A percentile compares a stretch with the other conserved stretches of the same genome.
phyloP scores from a whole-genome alignment of 1,284 basidiomycete species.

The Nidula niveotomentosa region DNA sequence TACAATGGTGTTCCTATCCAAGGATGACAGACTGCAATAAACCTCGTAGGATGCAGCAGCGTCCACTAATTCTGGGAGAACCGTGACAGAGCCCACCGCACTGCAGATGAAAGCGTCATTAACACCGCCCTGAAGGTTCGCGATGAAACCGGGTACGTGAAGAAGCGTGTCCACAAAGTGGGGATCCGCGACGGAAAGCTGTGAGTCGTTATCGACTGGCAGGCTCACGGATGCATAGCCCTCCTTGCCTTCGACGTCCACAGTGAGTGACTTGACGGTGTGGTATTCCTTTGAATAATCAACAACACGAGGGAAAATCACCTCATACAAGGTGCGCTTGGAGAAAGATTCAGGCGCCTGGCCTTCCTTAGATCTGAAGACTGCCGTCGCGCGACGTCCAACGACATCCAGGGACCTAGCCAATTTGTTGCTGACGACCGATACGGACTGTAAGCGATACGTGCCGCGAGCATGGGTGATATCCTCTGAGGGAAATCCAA shows the following conservation, averaged over 20 bases:
- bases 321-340: conserved; percentile 58
- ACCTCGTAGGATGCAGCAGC: conserved; percentile 43
- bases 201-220: conserved; percentile 26
- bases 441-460: conserved; percentile 32
- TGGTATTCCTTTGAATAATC: conserved; percentile 61
- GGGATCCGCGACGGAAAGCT: conserved; percentile 45
- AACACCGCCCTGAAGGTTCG: conserved; percentile 50
- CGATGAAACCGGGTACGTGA: conserved; percentile 68
- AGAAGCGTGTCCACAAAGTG: conserved; percentile 67
- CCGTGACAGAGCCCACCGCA: conserved; percentile 46
- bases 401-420: conserved; percentile 31
- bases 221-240: conserved; percentile 50
- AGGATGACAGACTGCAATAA: conserved; percentile 47
- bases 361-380: conserved; percentile 22
- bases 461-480: conserved; percentile 48
- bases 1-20: conserved; percentile 38
- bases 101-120: conserved; percentile 65
- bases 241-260: conserved; percentile 48
- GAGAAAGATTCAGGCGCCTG: conserved; percentile 45
- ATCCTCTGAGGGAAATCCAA: conserved; percentile 25
- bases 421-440: conserved; percentile 34
- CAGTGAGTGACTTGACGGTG: conserved; percentile 51
- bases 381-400: conserved; percentile 28
- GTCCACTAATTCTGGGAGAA: conserved; percentile 41
- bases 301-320: conserved; percentile 68